Evolutionary conservation across 176 grass and related monocot species (phyloP).

Genomic region (Pharus latifolius): DNA sequence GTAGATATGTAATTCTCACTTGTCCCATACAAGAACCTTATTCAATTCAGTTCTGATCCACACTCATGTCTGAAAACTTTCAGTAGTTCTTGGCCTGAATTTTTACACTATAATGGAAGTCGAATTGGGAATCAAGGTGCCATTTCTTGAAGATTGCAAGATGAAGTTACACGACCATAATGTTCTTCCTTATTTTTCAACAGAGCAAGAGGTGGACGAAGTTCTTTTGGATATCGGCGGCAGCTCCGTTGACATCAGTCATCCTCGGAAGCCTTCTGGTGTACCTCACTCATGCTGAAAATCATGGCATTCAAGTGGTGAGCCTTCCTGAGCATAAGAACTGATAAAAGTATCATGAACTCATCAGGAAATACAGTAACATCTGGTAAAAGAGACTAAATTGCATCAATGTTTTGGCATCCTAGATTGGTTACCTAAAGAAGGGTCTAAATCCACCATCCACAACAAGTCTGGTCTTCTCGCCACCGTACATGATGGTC

Average conservation of each 20-base stretch:
- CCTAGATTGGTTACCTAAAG: slow-evolving; percentile 46
- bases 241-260: slow-evolving; percentile 33
- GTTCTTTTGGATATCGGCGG: slow-evolving; percentile 45
- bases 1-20: no score
- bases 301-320: slow-evolving; percentile 52
- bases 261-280: slow-evolving; percentile 38
- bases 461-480: slow-evolving; percentile 14
- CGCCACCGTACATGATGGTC: slow-evolving; percentile 21
- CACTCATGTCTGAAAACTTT: no score
- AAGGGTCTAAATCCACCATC: slow-evolving; percentile 55
- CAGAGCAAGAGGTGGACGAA: slow-evolving; percentile 44
- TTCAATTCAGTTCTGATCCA: no score
- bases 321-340: no score
- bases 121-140: no score
- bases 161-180: no score
- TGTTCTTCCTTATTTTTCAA: not conserved
- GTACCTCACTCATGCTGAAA: slow-evolving; percentile 40
- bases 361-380: not conserved
- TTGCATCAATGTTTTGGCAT: not conserved
- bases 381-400: not conserved
- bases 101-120: no score
- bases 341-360: not conserved
- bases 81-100: no score
- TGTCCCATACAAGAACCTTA: no score
- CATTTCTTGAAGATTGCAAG: no score